Conservation (phyloP, 768 basidiomycete genomes). For the Rhizopogon salebrosus region DNA sequence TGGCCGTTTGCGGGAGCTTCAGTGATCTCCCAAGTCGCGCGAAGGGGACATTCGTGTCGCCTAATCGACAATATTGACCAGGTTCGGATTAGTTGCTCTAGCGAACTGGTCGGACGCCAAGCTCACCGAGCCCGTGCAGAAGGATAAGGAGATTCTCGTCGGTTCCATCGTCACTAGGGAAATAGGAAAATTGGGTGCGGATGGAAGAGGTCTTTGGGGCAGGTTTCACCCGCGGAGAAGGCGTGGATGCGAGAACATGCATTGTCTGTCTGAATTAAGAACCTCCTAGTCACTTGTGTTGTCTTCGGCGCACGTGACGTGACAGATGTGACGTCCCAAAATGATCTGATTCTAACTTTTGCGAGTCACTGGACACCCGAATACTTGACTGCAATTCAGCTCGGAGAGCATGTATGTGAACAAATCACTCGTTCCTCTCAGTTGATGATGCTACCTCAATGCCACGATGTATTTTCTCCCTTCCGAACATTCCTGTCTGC, state of each 20-base stretch:
- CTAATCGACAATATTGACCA: slow-evolving; percentile 31
- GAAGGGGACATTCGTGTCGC: slow-evolving; percentile 80
- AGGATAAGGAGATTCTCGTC: slow-evolving; percentile 84
- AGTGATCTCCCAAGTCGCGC: slow-evolving; percentile 64
- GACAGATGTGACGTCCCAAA: too few relatives aligned
- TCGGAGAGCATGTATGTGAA: too few relatives aligned
- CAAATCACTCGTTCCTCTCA: too few relatives aligned
- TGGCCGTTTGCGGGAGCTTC: slow-evolving; percentile 86
- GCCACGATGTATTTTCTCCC: too few relatives aligned
- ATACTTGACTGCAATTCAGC: too few relatives aligned
- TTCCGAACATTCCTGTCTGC: too few relatives aligned
- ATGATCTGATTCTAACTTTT: too few relatives aligned
- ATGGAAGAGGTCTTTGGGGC: slow-evolving; percentile 41
- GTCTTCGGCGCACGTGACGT: too few relatives aligned
- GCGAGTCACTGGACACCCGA: too few relatives aligned
- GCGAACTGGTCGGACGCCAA: not conserved
- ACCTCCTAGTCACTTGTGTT: too few relatives aligned
- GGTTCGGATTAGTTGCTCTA: not conserved
- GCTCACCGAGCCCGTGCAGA: slow-evolving; percentile 79
- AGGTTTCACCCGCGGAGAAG: slow-evolving; percentile 38
- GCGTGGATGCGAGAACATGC: slow-evolving; percentile 15
- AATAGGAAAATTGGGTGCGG: slow-evolving; percentile 58
- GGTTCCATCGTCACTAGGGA: slow-evolving; percentile 73
- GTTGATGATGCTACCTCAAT: too few relatives aligned
- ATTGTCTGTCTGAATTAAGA: slow-evolving; percentile 7